Percentiles rank a stretch among this genome's conserved stretches.
Evolutionary conservation across 352 stramenopile genomes (phyloP).

Genomic region (Thraustochytrium striatum): DNA sequence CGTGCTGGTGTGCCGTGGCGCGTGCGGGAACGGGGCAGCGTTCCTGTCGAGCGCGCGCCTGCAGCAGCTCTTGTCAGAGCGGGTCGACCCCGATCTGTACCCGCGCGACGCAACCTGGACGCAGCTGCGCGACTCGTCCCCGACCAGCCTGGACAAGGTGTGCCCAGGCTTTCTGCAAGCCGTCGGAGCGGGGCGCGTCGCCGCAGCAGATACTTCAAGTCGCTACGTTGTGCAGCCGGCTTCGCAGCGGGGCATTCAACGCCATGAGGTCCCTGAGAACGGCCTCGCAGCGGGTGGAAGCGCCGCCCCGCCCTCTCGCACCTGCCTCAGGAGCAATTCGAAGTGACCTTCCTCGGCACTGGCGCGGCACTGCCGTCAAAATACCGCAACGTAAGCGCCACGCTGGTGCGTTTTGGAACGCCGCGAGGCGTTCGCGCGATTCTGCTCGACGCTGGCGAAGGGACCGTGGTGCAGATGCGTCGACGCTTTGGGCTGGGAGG

Average conservation of each 20-base stretch:
- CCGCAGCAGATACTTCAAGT: no score
- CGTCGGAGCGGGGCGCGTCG: no score
- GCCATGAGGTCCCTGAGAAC: no score
- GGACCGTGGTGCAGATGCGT: slow-evolving; percentile 85
- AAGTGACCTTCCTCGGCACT: slow-evolving; percentile 83
- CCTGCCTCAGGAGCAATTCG: neutral
- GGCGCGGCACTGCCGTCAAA: slow-evolving; percentile 94
- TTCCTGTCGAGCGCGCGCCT: slow-evolving; percentile 12
- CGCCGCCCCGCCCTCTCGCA: no score
- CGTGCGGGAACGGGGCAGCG: neutral
- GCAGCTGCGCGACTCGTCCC: no score
- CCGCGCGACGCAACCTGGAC: no score
- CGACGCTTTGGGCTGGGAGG: slow-evolving; percentile 53
- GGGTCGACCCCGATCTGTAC: no score
- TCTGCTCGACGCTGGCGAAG: slow-evolving; percentile 93
- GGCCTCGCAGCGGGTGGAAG: no score
- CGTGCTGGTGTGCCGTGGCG: neutral
- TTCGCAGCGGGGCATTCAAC: neutral
- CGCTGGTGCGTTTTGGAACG: slow-evolving; percentile 66
- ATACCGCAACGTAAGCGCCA: slow-evolving; percentile 94
- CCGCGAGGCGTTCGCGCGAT: slow-evolving; percentile 57
- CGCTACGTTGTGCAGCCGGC: neutral
- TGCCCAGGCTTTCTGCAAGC: no score
- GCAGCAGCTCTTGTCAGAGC: no score
- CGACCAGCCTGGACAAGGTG: no score